Base-by-base conservation (phyloP, 2,329 filamentous ascomycete genomes). In the Nemania diffusa region DNA sequence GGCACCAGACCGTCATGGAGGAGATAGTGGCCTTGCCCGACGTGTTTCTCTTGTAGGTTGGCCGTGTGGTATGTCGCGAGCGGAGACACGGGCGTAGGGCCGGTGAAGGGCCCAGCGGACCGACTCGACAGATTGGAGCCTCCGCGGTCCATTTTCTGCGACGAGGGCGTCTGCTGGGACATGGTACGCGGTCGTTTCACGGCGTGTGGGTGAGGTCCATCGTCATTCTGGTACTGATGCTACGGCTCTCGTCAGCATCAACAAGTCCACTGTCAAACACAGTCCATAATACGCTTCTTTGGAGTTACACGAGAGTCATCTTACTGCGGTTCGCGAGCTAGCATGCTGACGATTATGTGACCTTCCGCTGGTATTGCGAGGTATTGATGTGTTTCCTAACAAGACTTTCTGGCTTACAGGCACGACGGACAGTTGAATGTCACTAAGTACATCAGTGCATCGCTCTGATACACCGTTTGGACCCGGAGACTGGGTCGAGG, bases 61-160 rank as follows among this genome's bases (percentile, higher is more conserved):
- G 68, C 27, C 24, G 69, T 72, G 29, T 75, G 74, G 37, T 73
- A 72, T 56, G 72, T 72, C 22, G 76, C 71, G 46, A 77, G 78
- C 34, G 79, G 78, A 2, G 80, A 77, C 69, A 81, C 76, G 62
- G 77, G 77, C 53, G 75, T 74, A 37, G 74, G 77, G 71, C 70
- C 74, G 66, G 76, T 76, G 62, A 83, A 83, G 40, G 82, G 80
- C 53, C 79, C 76, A 44, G 75, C 79, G 29, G 79, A 77, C 57
- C 73, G 76, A 27, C 81, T 79, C 9, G 82, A 82, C 34, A 79
- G 76, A 70, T 78, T 81, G 44, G 83, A 85, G 15, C 77, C 75
- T 61, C 78, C 81, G 63, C 84, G 82, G 71, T 79, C 78, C 83
- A 85, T 85, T 68, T 77, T 76, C 32, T 79, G 77, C 1, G 78